Evolutionary conservation across 2,329 filamentous ascomycete genomes (phyloP).

Genomic region (Pseudogymnoascus sp.): DNA sequence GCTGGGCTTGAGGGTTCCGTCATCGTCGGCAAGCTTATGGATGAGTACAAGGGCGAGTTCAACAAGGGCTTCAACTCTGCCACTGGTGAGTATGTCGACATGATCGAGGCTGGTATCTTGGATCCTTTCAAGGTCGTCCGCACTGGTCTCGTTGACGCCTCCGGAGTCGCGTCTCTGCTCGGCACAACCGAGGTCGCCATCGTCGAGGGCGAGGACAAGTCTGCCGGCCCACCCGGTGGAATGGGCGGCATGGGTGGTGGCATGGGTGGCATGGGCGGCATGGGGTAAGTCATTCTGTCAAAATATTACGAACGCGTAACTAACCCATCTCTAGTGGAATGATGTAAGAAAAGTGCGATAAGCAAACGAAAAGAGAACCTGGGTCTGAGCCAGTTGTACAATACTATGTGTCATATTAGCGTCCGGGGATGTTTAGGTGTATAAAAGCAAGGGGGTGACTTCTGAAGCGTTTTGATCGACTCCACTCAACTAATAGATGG

Average conservation of each 20-base stretch:
- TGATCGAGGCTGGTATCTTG: constrained; percentile 94
- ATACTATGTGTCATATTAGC: constrained; percentile 10
- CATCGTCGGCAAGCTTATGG: constrained; percentile 93
- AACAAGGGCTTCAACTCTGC: constrained; percentile 96
- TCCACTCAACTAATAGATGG: constrained; percentile 6
- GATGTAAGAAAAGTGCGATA: constrained; percentile 25
- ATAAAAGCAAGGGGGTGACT: constrained; percentile 3
- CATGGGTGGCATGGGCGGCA: constrained; percentile 46
- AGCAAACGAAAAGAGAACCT: not conserved
- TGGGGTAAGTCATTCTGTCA: constrained; percentile 45
- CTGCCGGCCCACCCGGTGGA: constrained; percentile 54
- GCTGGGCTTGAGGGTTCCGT: constrained; percentile 93
- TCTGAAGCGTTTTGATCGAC: not conserved
- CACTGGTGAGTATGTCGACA: constrained; percentile 97
- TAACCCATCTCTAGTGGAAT: constrained; percentile 19
- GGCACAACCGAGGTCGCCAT: constrained; percentile 98
- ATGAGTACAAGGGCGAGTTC: constrained; percentile 87
- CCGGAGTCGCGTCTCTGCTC: constrained; percentile 90
- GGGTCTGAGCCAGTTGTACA: constrained; percentile 6
- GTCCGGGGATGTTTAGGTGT: constrained; percentile 2
- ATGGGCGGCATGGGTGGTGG: constrained; percentile 58
- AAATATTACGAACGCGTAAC: too few species aligned
- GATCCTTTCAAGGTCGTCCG: constrained; percentile 99
- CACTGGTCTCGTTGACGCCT: constrained; percentile 88
- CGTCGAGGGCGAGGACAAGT: constrained; percentile 95